These are phyloP conservation scores for Sherardia arvensis DNA, from an alignment of 257 asterid species.

Conservation along the genomic window DNA sequence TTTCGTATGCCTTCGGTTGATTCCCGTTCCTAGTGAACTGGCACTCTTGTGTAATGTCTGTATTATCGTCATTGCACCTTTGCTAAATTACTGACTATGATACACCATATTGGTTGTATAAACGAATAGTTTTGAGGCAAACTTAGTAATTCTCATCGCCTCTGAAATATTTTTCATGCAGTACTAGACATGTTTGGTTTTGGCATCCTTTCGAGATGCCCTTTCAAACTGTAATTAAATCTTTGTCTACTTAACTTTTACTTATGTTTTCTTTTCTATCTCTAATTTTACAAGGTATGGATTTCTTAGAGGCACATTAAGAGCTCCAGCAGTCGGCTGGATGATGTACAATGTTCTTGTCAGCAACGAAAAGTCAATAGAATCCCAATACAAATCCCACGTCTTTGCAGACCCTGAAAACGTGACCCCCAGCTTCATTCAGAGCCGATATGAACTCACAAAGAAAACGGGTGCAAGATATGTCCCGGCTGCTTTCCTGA, in stretches of 20 bases:
- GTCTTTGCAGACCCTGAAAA: conserved; percentile 86
- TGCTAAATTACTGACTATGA: background rate
- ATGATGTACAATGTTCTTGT: conserved; percentile 95
- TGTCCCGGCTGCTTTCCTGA: conserved; percentile 91
- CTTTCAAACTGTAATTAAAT: background rate
- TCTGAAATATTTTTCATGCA: background rate
- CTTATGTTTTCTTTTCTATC: background rate
- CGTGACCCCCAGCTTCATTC: conserved; percentile 61
- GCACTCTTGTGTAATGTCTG: background rate
- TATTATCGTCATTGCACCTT: background rate
- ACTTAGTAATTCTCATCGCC: background rate
- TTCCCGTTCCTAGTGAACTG: background rate
- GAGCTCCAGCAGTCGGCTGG: conserved; percentile 98
- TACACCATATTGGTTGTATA: background rate
- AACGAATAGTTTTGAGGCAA: background rate
- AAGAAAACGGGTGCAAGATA: conserved; percentile 78
- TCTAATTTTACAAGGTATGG: conserved; percentile 48
- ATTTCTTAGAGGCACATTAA: conserved; percentile 74
- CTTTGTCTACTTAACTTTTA: no score
- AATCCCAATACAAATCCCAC: conserved; percentile 91
- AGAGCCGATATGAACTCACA: conserved; percentile 78
- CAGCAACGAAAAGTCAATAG: conserved; percentile 86
- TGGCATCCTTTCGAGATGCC: background rate
- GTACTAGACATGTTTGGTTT: background rate
- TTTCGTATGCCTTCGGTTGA: background rate